These are phyloP conservation scores for Tremella fuciformis DNA, from an alignment of 768 basidiomycete species.

Conservation along the genomic window DNA sequence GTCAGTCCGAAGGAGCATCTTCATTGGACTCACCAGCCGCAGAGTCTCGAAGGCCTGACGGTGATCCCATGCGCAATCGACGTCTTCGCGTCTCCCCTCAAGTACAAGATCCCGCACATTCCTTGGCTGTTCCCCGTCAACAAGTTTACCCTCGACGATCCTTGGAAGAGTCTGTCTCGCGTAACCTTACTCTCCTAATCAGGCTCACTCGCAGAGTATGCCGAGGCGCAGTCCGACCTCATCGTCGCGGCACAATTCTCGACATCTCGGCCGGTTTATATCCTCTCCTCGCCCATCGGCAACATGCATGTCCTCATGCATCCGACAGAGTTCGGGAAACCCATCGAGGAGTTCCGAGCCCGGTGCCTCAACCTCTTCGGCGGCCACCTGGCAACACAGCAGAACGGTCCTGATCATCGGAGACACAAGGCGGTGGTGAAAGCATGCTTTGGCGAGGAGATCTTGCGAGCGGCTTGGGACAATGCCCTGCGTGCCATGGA, in stretches of 20 bases:
- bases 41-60: slow-evolving; percentile 26
- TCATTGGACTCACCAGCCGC: too few relatives aligned
- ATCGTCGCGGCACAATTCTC: slow-evolving; percentile 24
- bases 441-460: slow-evolving; percentile 25
- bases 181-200: background rate
- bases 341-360: slow-evolving; percentile 20
- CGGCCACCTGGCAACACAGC: slow-evolving; percentile 17
- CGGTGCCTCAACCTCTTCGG: slow-evolving; percentile 27
- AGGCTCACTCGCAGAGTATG: slow-evolving; percentile 22
- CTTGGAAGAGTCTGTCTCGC: slow-evolving; percentile 29
- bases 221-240: slow-evolving; percentile 23
- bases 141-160: slow-evolving; percentile 24
- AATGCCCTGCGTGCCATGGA: slow-evolving; percentile 12
- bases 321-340: slow-evolving; percentile 17
- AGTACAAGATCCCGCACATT: slow-evolving; percentile 26
- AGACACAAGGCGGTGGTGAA: slow-evolving; percentile 28
- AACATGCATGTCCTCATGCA: slow-evolving; percentile 8
- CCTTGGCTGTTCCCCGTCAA: slow-evolving; percentile 28
- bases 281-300: slow-evolving; percentile 16
- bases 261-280: slow-evolving; percentile 24
- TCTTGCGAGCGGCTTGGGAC: slow-evolving; percentile 24
- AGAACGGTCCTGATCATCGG: slow-evolving; percentile 27
- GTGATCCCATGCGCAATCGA: slow-evolving; percentile 23
- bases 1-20: too few relatives aligned
- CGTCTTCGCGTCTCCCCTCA: slow-evolving; percentile 23